Base-by-base conservation (phyloP, 75 land plant genomes). In the Sequoia sempervirens region DNA sequence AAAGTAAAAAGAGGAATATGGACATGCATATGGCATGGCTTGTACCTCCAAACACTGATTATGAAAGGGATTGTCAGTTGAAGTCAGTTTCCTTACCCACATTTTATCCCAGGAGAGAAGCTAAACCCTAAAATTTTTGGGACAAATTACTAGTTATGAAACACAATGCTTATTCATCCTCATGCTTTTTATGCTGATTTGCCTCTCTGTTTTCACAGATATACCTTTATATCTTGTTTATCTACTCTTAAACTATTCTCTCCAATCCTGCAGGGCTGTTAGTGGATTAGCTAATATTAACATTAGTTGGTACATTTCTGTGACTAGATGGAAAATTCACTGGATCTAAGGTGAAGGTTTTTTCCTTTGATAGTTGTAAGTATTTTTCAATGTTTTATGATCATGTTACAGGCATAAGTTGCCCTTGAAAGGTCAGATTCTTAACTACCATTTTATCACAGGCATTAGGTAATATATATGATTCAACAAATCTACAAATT, bases 171-270 rank as follows among this genome's bases (percentile, higher is more conserved):
- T 43, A 17, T 40, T 32, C 73, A 70, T 70, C 36, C 13, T 32
- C 73, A 70, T 32, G 73, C 73, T 70, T 70, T 70, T 70, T 70
- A 32, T 70, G 73, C 32, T 32, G 73, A 30, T 61, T 61, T 61
- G 14, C 53, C 61, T 61, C 36, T 70, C 15, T 37, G 11, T 68
- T 10, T 68, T 2, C 12, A n/a, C 28, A 68, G 72, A 68, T 68
- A 70, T 78, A 26, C 46, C 20, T 45, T 23, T 8, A n/a, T 78
- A 26, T 78, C 30, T n/a, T 78, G 41, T 50, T 50, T 12, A 50
- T 50, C 14, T 13, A 11, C 13, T 50, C 53, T 50, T 50, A 13
- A 23, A 23, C 47, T 76, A 38, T 38, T 76, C n/a, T 56, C 61
- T 56, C 5, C 23, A 4, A 12, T 50, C 15, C 15, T 50, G 53